A percentile compares a stretch with the other conserved stretches of the same genome.
These are phyloP conservation scores for Tylopilus balloui DNA, from an alignment of 768 basidiomycete genomes.

Conservation along the genomic window DNA sequence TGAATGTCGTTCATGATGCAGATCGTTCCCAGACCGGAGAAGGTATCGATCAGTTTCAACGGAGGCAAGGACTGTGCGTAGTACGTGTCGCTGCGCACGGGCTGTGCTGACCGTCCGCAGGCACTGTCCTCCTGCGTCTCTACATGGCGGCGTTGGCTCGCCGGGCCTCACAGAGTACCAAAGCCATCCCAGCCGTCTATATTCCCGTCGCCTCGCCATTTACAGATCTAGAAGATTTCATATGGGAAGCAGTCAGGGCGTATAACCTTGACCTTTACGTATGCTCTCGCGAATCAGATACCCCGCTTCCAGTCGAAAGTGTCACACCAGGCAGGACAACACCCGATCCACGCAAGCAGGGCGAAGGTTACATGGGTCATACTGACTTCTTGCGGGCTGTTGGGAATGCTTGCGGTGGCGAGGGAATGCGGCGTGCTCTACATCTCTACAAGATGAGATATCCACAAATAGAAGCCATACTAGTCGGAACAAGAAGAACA, in stretches of 20 bases:
- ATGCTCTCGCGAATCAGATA: slow-evolving; percentile 34
- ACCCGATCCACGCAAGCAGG: slow-evolving; percentile 10
- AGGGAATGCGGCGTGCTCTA: slow-evolving; percentile 78
- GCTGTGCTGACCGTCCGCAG: slow-evolving; percentile 37
- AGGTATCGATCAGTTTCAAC: slow-evolving; percentile 89
- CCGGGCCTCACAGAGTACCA: slow-evolving; percentile 32
- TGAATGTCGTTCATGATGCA: slow-evolving; percentile 5
- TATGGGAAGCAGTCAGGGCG: slow-evolving; percentile 49
- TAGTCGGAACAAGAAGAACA: slow-evolving; percentile 83
- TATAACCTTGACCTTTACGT: slow-evolving; percentile 76
- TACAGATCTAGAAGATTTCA: slow-evolving; percentile 77
- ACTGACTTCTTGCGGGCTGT: slow-evolving; percentile 34
- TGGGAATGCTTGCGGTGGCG: slow-evolving; percentile 54
- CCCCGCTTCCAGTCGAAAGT: slow-evolving; percentile 45
- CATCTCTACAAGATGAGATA: slow-evolving; percentile 63
- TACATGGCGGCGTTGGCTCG: slow-evolving; percentile 69
- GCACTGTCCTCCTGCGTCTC: slow-evolving; percentile 92
- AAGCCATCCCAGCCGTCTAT: slow-evolving; percentile 67
- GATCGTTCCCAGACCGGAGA: slow-evolving; percentile 47
- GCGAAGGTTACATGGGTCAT: slow-evolving; percentile 1
- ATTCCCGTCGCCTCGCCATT: slow-evolving; percentile 92
- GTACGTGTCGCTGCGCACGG: background rate
- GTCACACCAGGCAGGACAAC: slow-evolving; percentile 35
- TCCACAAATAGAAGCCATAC: slow-evolving; percentile 69
- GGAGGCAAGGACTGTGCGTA: slow-evolving; percentile 95